Base-by-base conservation (phyloP, 225 moss, liverwort and hornwort genomes). In the Sphagnum contortum region DNA sequence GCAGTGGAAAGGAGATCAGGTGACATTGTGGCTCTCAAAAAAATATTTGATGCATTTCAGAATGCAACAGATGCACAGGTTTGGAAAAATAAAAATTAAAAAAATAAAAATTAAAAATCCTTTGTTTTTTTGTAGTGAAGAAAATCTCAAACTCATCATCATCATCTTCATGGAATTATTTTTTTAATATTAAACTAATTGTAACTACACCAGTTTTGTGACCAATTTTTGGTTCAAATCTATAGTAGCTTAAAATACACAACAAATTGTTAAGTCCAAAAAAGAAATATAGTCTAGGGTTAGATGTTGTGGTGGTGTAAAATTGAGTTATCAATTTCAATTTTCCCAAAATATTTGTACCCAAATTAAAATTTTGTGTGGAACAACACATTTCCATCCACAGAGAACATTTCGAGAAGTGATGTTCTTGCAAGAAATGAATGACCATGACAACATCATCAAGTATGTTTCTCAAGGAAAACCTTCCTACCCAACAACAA, bases 391-490 rank as follows among this genome's bases (percentile, higher is more conserved):
- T 29, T 29, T 29, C 29, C 29, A 29, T 29, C 29, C 29, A 29
- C 88, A 96, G 92, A 92, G 95, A 65, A 96, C 95, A 48, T 96
- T 96, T 75, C 86, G 95, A 63, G 95, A 96, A 72, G 95, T 96
- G 64, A 92, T 96, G 95, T 96, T 96, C 70, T 75, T 96, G 50
- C 95, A 96, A 76, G 95, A 96, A 71, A 90, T 96, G 92, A 91
- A 89, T 67, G 92, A 96, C 66, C 95, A 96, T 65, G 95, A 92
- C 51, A 96, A 96, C 58, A 96, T 96, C 48, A 88, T 96, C 51
- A 96, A 92, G 95, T 92, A 83, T 49, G 85, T 71, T 50, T 73
- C 65, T 0, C 8, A 47, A 8, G 12, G 60, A 29, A 29, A 29
- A 29, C 29, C 29, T 29, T 29, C 29, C 29, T 1, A 29, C 29